Evolutionary conservation across 2,329 filamentous ascomycete genomes (phyloP).

Genomic region (Cyclaneusma minus): DNA sequence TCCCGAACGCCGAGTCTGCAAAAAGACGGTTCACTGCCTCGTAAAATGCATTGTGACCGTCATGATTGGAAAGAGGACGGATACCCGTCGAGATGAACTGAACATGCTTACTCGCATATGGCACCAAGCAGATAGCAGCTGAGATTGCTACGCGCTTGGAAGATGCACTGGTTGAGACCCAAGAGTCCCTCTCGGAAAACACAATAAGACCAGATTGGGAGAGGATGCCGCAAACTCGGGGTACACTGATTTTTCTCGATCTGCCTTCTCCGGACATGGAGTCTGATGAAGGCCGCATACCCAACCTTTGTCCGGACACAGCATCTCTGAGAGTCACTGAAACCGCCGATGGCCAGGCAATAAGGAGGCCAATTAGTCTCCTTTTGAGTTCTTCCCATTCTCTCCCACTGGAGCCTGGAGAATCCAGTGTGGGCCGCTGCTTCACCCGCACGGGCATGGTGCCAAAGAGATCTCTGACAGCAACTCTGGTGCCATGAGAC

Average conservation of each 20-base stretch:
- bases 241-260: conserved; percentile 2
- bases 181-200: conserved; percentile 34
- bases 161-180: conserved; percentile 57
- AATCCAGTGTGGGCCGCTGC: conserved; percentile 41
- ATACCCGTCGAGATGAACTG: conserved; percentile 78
- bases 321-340: conserved; percentile 42
- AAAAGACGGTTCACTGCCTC: conserved; percentile 69
- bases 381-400: conserved; percentile 10
- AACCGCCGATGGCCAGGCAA: conserved; percentile 47
- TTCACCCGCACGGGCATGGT: conserved; percentile 84
- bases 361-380: conserved; percentile 44
- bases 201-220: conserved; percentile 49
- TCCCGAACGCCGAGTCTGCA: conserved; percentile 60
- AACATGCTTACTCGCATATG: conserved; percentile 52
- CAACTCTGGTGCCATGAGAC: conserved; percentile 58
- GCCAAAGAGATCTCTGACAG: conserved; percentile 71
- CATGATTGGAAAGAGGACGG: conserved; percentile 40
- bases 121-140: conserved; percentile 56
- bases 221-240: conserved; percentile 35
- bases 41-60: conserved; percentile 51
- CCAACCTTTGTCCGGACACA: conserved; percentile 9
- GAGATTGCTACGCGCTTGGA: conserved; percentile 44
- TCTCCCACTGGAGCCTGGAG: conserved; percentile 46
- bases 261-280: background rate
- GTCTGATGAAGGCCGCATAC: conserved; percentile 13